Conservation (phyloP, 140 eudicot genomes). For the Cichorium intybus region DNA sequence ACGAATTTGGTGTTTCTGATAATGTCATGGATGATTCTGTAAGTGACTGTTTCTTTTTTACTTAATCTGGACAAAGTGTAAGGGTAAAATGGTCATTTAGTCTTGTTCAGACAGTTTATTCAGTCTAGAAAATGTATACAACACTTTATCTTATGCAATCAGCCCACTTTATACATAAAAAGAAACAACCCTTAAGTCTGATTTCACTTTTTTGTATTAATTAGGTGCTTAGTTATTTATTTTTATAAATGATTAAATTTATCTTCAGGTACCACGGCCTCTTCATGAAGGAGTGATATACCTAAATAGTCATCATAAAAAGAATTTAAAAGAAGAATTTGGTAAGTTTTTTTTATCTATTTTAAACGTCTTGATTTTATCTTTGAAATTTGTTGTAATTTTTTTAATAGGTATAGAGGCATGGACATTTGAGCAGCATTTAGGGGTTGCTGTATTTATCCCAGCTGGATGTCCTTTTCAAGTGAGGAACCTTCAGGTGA, state of each 20-base stretch:
- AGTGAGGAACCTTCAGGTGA: slow-evolving; percentile 95
- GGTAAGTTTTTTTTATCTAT: slow-evolving; percentile 47
- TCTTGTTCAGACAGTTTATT: too few species aligned
- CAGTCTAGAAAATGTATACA: too few species aligned
- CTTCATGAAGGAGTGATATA: slow-evolving; percentile 62
- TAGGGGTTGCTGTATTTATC: slow-evolving; percentile 90
- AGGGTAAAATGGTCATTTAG: not conserved
- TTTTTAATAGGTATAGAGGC: slow-evolving; percentile 74
- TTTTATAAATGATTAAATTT: slow-evolving; percentile 11
- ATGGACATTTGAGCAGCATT: slow-evolving; percentile 90
- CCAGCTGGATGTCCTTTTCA: slow-evolving; percentile 99
- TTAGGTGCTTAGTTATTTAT: not conserved
- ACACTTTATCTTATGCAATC: too few species aligned
- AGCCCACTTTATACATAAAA: too few species aligned
- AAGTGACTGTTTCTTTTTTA: not conserved
- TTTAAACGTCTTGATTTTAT: not conserved
- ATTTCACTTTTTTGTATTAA: not conserved
- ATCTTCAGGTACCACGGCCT: slow-evolving; percentile 56
- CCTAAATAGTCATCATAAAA: slow-evolving; percentile 62
- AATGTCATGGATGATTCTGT: slow-evolving; percentile 40
- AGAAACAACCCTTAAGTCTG: slow-evolving; percentile 2
- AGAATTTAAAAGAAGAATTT: slow-evolving; percentile 79
- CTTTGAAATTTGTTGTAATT: not conserved
- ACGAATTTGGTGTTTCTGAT: slow-evolving; percentile 55
- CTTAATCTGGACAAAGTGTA: too few species aligned